Conservation (phyloP, 306 rosid species). For the Dalbergia cultrata region DNA sequence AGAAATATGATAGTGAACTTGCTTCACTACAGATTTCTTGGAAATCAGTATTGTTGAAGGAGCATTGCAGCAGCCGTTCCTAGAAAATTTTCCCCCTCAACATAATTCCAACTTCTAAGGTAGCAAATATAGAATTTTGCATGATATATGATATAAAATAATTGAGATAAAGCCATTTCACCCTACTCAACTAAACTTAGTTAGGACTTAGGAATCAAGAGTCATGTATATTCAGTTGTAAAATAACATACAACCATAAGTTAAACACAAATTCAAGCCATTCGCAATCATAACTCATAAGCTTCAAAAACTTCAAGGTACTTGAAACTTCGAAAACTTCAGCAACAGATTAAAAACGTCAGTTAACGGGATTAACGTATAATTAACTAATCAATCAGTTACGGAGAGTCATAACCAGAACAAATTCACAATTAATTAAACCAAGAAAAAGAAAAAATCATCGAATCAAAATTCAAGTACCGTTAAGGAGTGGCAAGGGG, state of each 20-base stretch:
- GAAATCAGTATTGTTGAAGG: background rate
- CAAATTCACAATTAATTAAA: conserved; percentile 2
- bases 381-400: conserved; percentile 3
- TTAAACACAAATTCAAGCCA: conserved; percentile 3
- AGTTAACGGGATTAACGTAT: background rate
- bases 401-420: conserved; percentile 23
- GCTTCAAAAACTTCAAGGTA: background rate
- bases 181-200: conserved; percentile 11
- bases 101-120: background rate
- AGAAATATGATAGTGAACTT: background rate
- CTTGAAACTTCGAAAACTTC: background rate
- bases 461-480: conserved; percentile 53
- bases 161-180: conserved; percentile 32
- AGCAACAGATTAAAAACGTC: background rate
- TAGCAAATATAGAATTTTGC: background rate
- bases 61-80: conserved; percentile 11
- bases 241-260: conserved; percentile 8
- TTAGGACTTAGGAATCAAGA: background rate
- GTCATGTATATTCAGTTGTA: background rate
- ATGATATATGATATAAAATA: conserved; percentile 8
- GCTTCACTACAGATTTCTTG: background rate
- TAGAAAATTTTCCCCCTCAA: conserved; percentile 1
- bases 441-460: background rate
- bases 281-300: background rate
- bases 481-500: conserved; percentile 72